These are phyloP conservation scores for Linanthus parryae DNA, from an alignment of 148 eudicot genomes.

Conservation along the genomic window DNA sequence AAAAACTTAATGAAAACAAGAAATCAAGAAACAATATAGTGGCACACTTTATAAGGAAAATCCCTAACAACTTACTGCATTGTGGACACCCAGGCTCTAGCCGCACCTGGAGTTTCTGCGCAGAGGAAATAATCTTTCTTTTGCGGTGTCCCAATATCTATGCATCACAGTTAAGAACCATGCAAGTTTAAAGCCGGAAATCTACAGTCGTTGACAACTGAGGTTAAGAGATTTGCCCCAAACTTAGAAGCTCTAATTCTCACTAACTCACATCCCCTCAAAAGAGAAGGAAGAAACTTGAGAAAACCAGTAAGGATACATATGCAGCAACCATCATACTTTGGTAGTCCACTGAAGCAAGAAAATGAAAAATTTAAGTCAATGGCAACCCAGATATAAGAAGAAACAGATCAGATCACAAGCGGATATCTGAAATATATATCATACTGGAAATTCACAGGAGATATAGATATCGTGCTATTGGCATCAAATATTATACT, in stretches of 20 bases:
- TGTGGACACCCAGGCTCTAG: slow-evolving; percentile 96
- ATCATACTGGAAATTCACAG: slow-evolving; percentile 97
- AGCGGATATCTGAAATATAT: not conserved
- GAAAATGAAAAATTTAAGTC: slow-evolving; percentile 11
- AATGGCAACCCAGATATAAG: not conserved
- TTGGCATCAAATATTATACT: slow-evolving; percentile 76
- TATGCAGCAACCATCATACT: slow-evolving; percentile 96
- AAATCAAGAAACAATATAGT: not conserved
- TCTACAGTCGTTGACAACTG: not conserved
- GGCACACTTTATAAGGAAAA: slow-evolving; percentile 10
- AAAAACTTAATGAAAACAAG: too few species aligned
- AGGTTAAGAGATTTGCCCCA: not conserved
- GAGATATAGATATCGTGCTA: slow-evolving; percentile 87
- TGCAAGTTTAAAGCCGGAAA: slow-evolving; percentile 1
- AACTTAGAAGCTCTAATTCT: not conserved
- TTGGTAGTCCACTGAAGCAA: slow-evolving; percentile 73
- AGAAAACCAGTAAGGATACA: slow-evolving; percentile 62
- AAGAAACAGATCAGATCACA: not conserved
- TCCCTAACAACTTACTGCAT: slow-evolving; percentile 61
- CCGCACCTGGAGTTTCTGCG: slow-evolving; percentile 98
- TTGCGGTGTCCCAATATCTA: slow-evolving; percentile 98
- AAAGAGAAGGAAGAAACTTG: not conserved
- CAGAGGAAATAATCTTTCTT: slow-evolving; percentile 94
- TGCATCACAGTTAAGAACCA: slow-evolving; percentile 38
- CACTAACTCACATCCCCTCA: not conserved